Base-by-base conservation (phyloP, 2,329 filamentous ascomycete genomes). In the Colletotrichum lindemuthianum region DNA sequence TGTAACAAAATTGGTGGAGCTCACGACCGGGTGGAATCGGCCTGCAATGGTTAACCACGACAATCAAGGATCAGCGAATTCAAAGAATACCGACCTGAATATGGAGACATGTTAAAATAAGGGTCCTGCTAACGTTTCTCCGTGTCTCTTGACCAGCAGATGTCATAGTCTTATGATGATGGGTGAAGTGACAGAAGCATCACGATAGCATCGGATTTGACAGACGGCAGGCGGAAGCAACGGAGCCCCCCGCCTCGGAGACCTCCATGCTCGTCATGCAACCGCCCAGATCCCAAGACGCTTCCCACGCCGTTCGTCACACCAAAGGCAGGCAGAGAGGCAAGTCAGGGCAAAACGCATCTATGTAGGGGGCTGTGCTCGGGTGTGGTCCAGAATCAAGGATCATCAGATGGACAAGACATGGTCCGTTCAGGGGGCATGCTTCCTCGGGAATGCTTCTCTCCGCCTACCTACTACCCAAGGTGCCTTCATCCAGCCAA, bases 1-100 rank as follows among this genome's bases (percentile, higher is more conserved):
- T 65, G 61, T 47, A 33, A 61, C 61, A 51, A 65, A 40, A 33
- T 52, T 40, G 58, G 61, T 65, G 61, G 61, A 61, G 58, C 37
- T 47, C 43, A 32, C 24, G 47, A 34, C 37, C 61, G 61, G 61
- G 61, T 61, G 61, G 40, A 65, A 65, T 65, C 58, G 61, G 61
- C 61, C 13, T 43, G 10, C 43, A 6, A 43, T 15, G 13, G 13
- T n/a, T 13, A 43, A n/a, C 13, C 12, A 13, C 41, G 12, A 13
- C 7, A 13, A 13, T 13, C 6, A 13, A 24, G 16, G n/a, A 36
- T 52, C 47, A 24, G 52, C 58, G 61, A 61, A 47, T 40, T n/a
- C n/a, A 55, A 15, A 15, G 47, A 13, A 34, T 51, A 43, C 37
- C 41, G 56, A 49, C 41, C 50, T 44, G 33, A n/a, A 16, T 40